A percentile compares a stretch with the other conserved stretches of the same genome.
phyloP scores from a whole-genome alignment of 306 rosid species.

The Malus fusca region DNA sequence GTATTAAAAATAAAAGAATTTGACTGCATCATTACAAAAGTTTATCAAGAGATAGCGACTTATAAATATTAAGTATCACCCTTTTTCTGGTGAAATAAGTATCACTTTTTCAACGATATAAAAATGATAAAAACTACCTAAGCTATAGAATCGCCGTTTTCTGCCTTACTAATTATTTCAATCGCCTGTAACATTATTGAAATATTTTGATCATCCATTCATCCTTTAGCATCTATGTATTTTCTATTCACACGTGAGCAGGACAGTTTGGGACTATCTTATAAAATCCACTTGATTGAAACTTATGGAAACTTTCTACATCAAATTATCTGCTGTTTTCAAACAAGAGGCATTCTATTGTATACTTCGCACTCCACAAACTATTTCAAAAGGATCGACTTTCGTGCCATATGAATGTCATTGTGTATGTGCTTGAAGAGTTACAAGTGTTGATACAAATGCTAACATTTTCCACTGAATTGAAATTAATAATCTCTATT shows the following conservation, averaged over 20 bases:
- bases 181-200: too few relatives aligned
- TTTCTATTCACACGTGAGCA: too few relatives aligned
- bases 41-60: background rate
- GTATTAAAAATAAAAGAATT: background rate
- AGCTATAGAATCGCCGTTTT: too few relatives aligned
- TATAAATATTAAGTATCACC: too few relatives aligned
- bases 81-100: too few relatives aligned
- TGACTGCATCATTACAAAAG: conserved; percentile 9
- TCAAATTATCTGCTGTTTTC: background rate
- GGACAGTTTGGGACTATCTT: background rate
- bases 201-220: background rate
- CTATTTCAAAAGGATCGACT: background rate
- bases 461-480: background rate
- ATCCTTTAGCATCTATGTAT: background rate
- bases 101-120: too few relatives aligned
- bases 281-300: background rate
- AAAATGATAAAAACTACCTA: too few relatives aligned
- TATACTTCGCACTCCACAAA: background rate
- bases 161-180: too few relatives aligned
- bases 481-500: background rate
- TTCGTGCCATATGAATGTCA: background rate
- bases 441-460: background rate
- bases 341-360: background rate
- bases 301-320: background rate
- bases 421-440: background rate